Evolutionary conservation across 345 rosid genomes (phyloP).

Genomic region (Eucalyptus shirleyi): DNA sequence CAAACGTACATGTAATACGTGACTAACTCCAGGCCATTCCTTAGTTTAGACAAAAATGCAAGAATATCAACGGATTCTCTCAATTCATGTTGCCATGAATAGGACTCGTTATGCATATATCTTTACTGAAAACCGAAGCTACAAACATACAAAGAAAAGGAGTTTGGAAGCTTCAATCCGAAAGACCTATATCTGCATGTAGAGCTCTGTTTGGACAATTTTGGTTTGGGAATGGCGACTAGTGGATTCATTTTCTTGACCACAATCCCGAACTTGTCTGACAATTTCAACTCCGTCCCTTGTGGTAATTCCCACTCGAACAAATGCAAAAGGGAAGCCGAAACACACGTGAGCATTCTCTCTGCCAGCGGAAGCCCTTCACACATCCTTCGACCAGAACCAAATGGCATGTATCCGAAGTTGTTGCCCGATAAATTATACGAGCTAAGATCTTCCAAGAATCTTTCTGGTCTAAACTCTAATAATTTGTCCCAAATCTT

Average conservation of each 20-base stretch:
- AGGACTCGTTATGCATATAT: no score
- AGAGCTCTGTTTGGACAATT: no score
- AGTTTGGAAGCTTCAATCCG: no score
- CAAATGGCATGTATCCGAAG: slow-evolving; percentile 34
- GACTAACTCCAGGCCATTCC: no score
- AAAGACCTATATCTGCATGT: no score
- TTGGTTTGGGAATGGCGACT: background rate
- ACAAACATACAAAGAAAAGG: no score
- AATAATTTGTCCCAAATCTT: slow-evolving; percentile 28
- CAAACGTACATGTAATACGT: no score
- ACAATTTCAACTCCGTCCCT: slow-evolving; percentile 12
- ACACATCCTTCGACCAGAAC: slow-evolving; percentile 48
- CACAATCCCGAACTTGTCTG: slow-evolving; percentile 33
- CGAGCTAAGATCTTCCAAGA: slow-evolving; percentile 2
- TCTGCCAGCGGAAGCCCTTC: slow-evolving; percentile 41
- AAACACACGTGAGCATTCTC: slow-evolving; percentile 11
- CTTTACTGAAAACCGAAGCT: no score
- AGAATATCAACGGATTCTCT: no score
- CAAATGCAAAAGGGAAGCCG: slow-evolving; percentile 34
- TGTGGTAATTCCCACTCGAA: slow-evolving; percentile 38
- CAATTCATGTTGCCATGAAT: no score
- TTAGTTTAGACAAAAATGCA: no score
- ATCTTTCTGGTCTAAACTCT: slow-evolving; percentile 34
- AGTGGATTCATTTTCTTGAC: slow-evolving; percentile 27
- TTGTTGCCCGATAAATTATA: slow-evolving; percentile 20